These are phyloP conservation scores for Aspergillus cavernicola DNA, from an alignment of 495 filamentous ascomycete genomes.

Conservation along the genomic window DNA sequence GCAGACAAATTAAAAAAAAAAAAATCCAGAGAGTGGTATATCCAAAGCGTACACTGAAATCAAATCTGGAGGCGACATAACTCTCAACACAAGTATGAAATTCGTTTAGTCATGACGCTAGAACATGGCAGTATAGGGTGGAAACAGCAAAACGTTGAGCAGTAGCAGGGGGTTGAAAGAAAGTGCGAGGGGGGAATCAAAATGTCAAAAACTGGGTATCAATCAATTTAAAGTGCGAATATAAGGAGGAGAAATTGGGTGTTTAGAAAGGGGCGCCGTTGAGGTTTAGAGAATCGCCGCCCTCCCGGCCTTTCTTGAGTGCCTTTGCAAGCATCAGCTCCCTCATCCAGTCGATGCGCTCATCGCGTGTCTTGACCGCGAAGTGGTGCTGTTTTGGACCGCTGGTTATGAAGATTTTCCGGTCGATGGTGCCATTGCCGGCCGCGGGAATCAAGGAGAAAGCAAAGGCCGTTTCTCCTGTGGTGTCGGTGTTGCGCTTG, in stretches of 20 bases:
- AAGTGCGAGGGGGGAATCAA: background rate
- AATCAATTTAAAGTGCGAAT: no score
- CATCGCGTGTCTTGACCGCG: slow-evolving; percentile 78
- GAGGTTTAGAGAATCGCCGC: slow-evolving; percentile 74
- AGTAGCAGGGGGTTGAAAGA: no score
- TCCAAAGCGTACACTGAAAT: no score
- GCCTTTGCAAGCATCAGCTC: slow-evolving; percentile 97
- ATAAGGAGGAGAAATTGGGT: no score
- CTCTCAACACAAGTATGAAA: no score
- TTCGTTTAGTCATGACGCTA: no score
- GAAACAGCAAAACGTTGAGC: no score
- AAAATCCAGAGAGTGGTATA: no score
- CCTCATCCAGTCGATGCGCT: slow-evolving; percentile 97
- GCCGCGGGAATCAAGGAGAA: slow-evolving; percentile 84
- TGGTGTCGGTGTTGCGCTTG: slow-evolving; percentile 48
- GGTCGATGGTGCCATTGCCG: slow-evolving; percentile 41
- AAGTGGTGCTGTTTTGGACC: slow-evolving; percentile 87
- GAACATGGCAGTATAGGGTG: no score
- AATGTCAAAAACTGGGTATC: background rate
- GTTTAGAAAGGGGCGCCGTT: slow-evolving; percentile 77
- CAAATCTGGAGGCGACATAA: no score
- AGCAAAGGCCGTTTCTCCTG: slow-evolving; percentile 64
- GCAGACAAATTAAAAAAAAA: slow-evolving; percentile 17
- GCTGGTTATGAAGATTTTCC: slow-evolving; percentile 41
- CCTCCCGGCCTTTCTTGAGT: slow-evolving; percentile 66